Base-by-base conservation (phyloP, 2,329 filamentous ascomycete genomes). In the Epichloe gansuensis region DNA sequence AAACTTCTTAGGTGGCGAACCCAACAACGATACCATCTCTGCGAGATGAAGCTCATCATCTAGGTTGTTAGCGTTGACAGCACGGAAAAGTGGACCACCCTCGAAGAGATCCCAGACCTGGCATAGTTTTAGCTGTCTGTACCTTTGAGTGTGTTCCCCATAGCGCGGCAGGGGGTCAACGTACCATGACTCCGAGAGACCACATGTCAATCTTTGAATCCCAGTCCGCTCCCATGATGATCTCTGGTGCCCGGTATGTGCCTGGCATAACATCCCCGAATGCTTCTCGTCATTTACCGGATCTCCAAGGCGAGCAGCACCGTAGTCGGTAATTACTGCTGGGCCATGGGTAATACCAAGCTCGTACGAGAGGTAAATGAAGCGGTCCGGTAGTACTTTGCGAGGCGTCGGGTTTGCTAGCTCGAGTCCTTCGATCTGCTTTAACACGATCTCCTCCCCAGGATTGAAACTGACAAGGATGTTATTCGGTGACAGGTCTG, bases 1-100 rank as follows among this genome's bases (percentile, higher is more conserved):
- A 72, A 67, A 23, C 23, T 23, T 23, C 47, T 54, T 57, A 2
- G 66, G 66, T 2, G 69, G 70, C 1, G 60, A 63, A 7, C 68
- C 68, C 52, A 73, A 58, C 8, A 71, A 52, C 2, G 69, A 65
- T 4, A 72, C 62, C 62, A 71, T 68, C 45, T 64, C 60, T 1
- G 62, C 65, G 46, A 69, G 59, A 34, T 68, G 64, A 35, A 63
- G 59, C 17, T 61, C 59, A 50, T 62, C 54, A 51, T 61, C 34
- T 46, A 64, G 46, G 45, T 57, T 34, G 13, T 57, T 48, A 39
- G 61, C 45, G 54, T 56, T 49, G 38, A 53, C 41, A 41, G 59
- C 56, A 37, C 55, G 55, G 51, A 67, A 67, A 3, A 68, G 58
- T 13, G 61, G 55, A 12, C 59, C 57, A 3, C 60, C 60, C 52